phyloP scores from a whole-genome alignment of 2,329 filamentous ascomycete genomes.

The Raffaelea arxii region DNA sequence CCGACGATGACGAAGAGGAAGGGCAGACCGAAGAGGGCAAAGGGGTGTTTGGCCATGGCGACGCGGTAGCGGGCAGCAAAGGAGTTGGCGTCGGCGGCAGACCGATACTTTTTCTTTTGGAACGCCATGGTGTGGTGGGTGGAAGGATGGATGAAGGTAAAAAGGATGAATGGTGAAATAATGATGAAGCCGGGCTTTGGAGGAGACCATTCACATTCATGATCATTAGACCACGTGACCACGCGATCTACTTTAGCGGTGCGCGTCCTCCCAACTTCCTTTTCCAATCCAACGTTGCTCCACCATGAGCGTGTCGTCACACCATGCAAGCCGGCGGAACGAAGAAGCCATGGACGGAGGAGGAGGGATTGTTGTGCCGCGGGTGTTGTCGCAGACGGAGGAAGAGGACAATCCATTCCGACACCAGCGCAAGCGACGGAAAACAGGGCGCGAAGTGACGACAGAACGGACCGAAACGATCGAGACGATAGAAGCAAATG shows the following conservation, averaged over 20 bases:
- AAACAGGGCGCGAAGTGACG: no score
- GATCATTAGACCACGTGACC: neutral
- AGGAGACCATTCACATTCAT: neutral
- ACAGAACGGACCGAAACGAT: no score
- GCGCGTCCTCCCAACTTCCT: neutral
- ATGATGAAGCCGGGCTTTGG: no score
- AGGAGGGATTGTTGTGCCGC: no score
- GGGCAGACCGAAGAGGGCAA: constrained; percentile 85
- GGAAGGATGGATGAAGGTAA: neutral
- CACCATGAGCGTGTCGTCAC: constrained; percentile 6
- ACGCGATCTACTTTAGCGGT: no score
- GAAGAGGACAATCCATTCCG: no score
- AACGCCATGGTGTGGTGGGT: no score
- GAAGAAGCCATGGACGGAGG: no score
- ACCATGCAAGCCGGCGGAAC: constrained; percentile 5
- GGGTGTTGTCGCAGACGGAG: no score
- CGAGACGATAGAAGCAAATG: no score
- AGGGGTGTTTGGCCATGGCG: constrained; percentile 68
- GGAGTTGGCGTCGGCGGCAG: constrained; percentile 54
- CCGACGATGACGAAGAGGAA: constrained; percentile 85
- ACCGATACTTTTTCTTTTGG: constrained; percentile 60
- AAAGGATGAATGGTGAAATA: neutral
- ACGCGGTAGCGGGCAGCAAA: constrained; percentile 70
- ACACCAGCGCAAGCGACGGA: no score
- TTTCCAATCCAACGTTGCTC: neutral